Base-by-base conservation (phyloP, 2,329 filamentous ascomycete genomes). In the Septoria linicola region DNA sequence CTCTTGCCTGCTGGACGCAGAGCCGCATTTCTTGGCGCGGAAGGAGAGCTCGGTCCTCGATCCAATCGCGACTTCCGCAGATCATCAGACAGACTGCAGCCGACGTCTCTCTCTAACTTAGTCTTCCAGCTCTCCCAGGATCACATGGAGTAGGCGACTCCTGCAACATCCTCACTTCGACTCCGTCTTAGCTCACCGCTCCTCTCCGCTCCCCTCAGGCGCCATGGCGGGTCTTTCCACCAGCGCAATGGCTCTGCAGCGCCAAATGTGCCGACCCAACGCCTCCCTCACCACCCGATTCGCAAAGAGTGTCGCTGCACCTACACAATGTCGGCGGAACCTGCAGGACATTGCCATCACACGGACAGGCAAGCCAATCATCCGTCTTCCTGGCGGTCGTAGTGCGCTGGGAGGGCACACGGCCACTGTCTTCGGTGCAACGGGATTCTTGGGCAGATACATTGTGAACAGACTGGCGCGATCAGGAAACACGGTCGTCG, bases 371-470 rank as follows among this genome's bases (percentile, higher is more conserved):
- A 96, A 96, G 79, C 92, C 93, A 57, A 91, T 97, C 65, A 76
- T 97, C 68, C 87, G 90, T 67, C 79, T 87, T 51, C 84, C 91
- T 68, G 92, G 92, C 75, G 93, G 93, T 78, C 85, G 92, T 67
- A 67, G 73, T 66, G 63, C 59, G 47, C 54, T 63, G 19, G 67
- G 66, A 89, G 92, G 92, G 62, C 90, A 97, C 75, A 96, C 91
- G 58, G 92, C 88, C 56, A 99, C 93, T 53, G 92, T 99, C 66
- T 99, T 99, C 75, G 93, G 93, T 74, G 93, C 93, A 67, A 96
- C 91, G 56, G 93, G 93, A 59, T 92, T 95, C 72, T 77, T 99
- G 49, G 93, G 93, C 69, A 85, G 93, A 69, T 99, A 99, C 73
- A 95, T 99, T 69, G 93, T 99, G 69, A 96, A 96, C 76, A 83